Evolutionary conservation across 2,329 filamentous ascomycete genomes (phyloP).

Genomic region (Fusarium sp.): DNA sequence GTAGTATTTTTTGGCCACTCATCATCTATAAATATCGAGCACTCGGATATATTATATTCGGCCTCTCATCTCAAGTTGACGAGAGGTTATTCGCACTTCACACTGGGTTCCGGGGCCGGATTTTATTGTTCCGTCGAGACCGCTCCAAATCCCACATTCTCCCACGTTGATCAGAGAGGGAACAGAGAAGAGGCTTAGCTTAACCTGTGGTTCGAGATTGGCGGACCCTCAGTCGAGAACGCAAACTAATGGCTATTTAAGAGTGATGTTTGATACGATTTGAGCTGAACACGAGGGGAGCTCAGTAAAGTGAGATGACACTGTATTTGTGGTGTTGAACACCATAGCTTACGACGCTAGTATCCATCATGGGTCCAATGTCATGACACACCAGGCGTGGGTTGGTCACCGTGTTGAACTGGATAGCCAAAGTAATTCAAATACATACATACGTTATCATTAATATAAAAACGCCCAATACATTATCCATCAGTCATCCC

Average conservation of each 20-base stretch:
- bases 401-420: background rate
- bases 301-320: slow-evolving; percentile 6
- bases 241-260: slow-evolving; percentile 4
- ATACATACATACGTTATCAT: background rate
- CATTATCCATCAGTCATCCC: background rate
- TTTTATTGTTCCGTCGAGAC: slow-evolving; percentile 42
- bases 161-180: slow-evolving; percentile 26
- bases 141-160: slow-evolving; percentile 34
- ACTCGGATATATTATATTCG: background rate
- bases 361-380: background rate
- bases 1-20: background rate
- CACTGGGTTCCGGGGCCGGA: slow-evolving; percentile 41
- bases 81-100: background rate
- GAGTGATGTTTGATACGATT: slow-evolving; percentile 7
- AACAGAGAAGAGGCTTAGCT: slow-evolving; percentile 16
- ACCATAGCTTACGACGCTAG: slow-evolving; percentile 28
- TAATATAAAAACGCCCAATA: background rate
- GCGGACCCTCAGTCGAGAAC: slow-evolving; percentile 10
- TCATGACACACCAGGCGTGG: background rate
- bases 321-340: background rate
- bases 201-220: slow-evolving; percentile 37
- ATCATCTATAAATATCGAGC: too few species aligned
- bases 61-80: background rate
- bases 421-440: background rate
- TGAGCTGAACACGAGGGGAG: background rate